Percentiles rank a stretch among this genome's conserved stretches.
phyloP scores from a whole-genome alignment of 331 rosid genomes.

The Arachis monticola region DNA sequence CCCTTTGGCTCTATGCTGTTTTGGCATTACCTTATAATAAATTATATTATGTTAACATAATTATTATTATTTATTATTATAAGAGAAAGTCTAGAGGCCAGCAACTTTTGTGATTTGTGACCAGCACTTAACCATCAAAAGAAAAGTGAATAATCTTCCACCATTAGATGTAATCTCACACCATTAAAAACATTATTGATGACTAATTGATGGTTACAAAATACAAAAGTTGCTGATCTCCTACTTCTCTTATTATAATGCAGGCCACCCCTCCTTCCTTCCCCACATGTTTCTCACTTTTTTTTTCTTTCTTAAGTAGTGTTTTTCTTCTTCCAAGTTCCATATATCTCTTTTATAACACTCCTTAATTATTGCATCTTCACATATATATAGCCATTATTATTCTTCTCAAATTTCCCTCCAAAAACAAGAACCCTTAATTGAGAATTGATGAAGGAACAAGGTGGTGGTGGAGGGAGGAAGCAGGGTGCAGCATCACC shows the following conservation, averaged over 20 bases:
- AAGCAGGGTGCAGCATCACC: constrained; percentile 72
- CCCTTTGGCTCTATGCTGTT: background rate
- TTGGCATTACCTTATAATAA: constrained; percentile 30
- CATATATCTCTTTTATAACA: constrained; percentile 36
- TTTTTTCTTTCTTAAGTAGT: constrained; percentile 33
- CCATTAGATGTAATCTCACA: too few relatives aligned
- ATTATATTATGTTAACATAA: background rate
- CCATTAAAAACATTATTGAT: too few relatives aligned
- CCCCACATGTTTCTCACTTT: constrained; percentile 21
- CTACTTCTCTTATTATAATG: constrained; percentile 33
- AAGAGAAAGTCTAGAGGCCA: too few relatives aligned
- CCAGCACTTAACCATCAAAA: too few relatives aligned
- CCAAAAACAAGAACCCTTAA: background rate
- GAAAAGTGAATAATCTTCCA: too few relatives aligned
- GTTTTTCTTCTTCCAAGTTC: constrained; percentile 25
- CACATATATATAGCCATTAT: background rate
- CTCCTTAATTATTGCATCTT: background rate
- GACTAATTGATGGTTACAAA: constrained; percentile 62
- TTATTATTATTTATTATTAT: too few relatives aligned
- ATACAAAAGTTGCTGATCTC: constrained; percentile 63
- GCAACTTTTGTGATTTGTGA: too few relatives aligned
- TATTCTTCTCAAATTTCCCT: background rate
- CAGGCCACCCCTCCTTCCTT: constrained; percentile 36
- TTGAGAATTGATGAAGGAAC: constrained; percentile 32
- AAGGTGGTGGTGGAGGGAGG: constrained; percentile 38